phyloP scores from a whole-genome alignment of 768 basidiomycete species.

The Dacryopinax spathularia region DNA sequence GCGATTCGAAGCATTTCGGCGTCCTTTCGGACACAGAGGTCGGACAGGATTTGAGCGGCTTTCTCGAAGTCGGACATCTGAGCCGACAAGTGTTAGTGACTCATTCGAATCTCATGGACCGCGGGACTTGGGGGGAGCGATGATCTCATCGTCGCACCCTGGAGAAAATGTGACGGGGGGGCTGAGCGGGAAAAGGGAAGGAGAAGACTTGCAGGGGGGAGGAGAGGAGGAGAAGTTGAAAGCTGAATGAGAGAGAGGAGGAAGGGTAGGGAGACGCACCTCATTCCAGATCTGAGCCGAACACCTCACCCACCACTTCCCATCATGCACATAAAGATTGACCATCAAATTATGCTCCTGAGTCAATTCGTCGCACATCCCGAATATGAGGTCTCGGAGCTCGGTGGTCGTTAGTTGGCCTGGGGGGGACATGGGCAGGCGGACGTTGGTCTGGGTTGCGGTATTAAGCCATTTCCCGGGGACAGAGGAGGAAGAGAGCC shows the following conservation, averaged over 20 bases:
- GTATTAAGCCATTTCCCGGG: background rate
- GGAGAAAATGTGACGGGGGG: no score
- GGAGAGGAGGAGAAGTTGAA: no score
- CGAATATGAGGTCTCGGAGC: background rate
- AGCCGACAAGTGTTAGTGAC: no score
- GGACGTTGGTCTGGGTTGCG: background rate
- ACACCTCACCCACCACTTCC: slow-evolving; percentile 34
- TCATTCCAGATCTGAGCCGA: slow-evolving; percentile 38
- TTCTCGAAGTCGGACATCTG: background rate
- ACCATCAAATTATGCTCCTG: background rate
- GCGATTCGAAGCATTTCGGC: background rate
- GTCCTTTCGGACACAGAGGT: background rate
- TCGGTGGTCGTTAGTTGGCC: background rate
- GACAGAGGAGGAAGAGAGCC: slow-evolving; percentile 5
- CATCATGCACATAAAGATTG: slow-evolving; percentile 26
- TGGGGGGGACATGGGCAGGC: background rate
- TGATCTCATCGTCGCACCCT: no score
- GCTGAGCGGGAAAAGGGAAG: no score
- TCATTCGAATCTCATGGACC: no score
- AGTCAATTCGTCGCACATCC: background rate
- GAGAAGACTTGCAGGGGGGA: no score
- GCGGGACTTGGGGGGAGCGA: no score
- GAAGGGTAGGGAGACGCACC: slow-evolving; percentile 18
- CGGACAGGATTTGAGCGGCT: background rate
- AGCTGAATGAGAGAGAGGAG: no score